phyloP scores from a whole-genome alignment of 2,329 filamentous ascomycete genomes.

The Grosmannia huntii region DNA sequence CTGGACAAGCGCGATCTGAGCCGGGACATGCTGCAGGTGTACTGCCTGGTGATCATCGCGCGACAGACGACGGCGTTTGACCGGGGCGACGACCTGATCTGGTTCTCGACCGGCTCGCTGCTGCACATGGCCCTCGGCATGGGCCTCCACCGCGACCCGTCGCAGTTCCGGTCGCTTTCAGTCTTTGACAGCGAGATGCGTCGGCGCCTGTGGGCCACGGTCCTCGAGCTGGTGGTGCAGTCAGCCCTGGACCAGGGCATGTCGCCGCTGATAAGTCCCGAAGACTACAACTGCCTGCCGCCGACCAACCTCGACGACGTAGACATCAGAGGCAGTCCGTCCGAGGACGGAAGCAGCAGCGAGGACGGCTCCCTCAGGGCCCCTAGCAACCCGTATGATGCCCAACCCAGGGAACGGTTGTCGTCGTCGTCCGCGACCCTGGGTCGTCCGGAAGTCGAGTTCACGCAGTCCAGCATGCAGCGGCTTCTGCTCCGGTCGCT shows the following conservation, averaged over 20 bases:
- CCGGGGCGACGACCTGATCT: conserved; percentile 33
- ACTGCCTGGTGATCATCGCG: conserved; percentile 10
- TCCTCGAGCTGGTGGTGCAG: conserved; percentile 41
- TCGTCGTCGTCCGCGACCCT: not conserved
- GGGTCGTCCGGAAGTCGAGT: conserved; percentile 5
- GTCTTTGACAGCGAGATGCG: conserved; percentile 38
- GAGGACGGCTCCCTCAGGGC: not conserved
- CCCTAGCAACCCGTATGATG: not conserved
- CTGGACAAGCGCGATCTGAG: conserved; percentile 10
- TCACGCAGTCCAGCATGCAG: conserved; percentile 14
- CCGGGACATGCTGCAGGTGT: conserved; percentile 11
- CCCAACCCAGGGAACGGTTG: not conserved
- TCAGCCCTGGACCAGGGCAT: conserved; percentile 37
- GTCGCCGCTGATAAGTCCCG: conserved; percentile 30
- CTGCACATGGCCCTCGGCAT: conserved; percentile 43
- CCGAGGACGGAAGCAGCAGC: not conserved
- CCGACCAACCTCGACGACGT: conserved; percentile 41
- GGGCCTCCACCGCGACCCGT: conserved; percentile 45
- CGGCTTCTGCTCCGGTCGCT: conserved; percentile 13
- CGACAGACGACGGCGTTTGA: conserved; percentile 23
- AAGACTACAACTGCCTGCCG: conserved; percentile 36
- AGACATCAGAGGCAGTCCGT: conserved; percentile 22
- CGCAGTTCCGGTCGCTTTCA: conserved; percentile 33
- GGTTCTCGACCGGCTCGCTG: conserved; percentile 36
- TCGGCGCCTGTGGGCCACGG: conserved; percentile 41